These are phyloP conservation scores for Cryphonectria naterciae DNA, from an alignment of 2,329 filamentous ascomycete genomes.

Conservation along the genomic window DNA sequence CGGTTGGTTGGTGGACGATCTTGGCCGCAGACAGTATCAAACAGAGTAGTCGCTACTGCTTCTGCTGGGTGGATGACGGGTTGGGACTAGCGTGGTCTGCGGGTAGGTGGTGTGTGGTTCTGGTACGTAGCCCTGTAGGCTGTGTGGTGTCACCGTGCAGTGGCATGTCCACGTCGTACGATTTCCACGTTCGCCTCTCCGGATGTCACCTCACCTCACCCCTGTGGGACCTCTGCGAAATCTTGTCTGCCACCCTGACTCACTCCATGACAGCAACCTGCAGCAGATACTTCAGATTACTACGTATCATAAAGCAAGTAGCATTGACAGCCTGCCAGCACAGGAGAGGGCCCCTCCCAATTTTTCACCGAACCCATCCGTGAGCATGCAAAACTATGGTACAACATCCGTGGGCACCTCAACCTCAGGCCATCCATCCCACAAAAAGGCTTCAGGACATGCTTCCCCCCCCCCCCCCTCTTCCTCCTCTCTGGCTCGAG, in stretches of 20 bases:
- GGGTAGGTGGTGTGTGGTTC: not conserved
- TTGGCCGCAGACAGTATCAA: not conserved
- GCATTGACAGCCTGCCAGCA: not conserved
- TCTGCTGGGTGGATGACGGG: not conserved
- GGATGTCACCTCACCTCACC: slow-evolving; percentile 8
- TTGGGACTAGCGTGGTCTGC: not conserved
- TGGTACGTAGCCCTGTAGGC: not conserved
- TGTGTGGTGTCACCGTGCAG: not conserved
- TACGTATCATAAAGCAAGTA: not conserved
- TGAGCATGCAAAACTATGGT: not conserved
- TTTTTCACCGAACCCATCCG: slow-evolving; percentile 2
- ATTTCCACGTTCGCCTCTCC: slow-evolving; percentile 7
- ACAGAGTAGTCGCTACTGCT: not conserved
- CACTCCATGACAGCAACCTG: not conserved
- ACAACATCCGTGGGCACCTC: not conserved
- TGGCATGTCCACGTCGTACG: slow-evolving; percentile 17
- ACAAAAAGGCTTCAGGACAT: not conserved
- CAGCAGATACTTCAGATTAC: not conserved
- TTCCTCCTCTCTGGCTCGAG: not conserved
- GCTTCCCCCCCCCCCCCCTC: too few relatives aligned
- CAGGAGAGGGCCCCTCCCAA: not conserved
- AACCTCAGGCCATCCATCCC: not conserved
- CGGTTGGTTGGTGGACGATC: not conserved
- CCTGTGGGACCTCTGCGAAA: not conserved
- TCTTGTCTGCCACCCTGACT: not conserved